phyloP scores from a whole-genome alignment of 2,329 filamentous ascomycete species.

The Colletotrichum abscissum region DNA sequence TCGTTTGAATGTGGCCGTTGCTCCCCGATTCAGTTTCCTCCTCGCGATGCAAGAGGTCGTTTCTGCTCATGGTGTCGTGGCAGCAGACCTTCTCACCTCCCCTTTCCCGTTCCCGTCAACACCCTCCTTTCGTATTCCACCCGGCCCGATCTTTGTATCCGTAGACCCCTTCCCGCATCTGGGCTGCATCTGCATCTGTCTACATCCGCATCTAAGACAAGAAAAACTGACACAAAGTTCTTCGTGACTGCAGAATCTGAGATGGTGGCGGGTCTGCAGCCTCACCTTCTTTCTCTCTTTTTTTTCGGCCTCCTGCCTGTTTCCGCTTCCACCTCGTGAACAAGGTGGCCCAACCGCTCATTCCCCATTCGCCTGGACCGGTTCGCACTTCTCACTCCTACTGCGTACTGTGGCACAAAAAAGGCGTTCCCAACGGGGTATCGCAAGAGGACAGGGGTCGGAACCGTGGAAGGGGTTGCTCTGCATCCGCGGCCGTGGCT shows the following conservation, averaged over 20 bases:
- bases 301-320: conserved; percentile 9
- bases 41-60: neutral
- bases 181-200: neutral
- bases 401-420: too few species aligned
- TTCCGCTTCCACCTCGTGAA: conserved; percentile 6
- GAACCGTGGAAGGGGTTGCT: neutral
- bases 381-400: neutral
- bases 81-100: neutral
- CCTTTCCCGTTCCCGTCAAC: neutral
- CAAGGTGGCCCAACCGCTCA: neutral
- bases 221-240: neutral
- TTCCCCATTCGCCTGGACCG: neutral
- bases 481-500: conserved; percentile 16
- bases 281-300: too few species aligned
- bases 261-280: neutral
- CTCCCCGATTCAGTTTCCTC: neutral
- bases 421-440: neutral
- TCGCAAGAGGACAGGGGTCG: neutral
- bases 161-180: neutral
- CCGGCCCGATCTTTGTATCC: neutral
- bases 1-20: neutral
- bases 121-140: neutral
- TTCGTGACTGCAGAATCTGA: neutral
- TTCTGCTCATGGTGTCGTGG: neutral
- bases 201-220: neutral